These are phyloP conservation scores for Ascoidea tarda DNA, from an alignment of 805 yeast species.

Conservation along the genomic window DNA sequence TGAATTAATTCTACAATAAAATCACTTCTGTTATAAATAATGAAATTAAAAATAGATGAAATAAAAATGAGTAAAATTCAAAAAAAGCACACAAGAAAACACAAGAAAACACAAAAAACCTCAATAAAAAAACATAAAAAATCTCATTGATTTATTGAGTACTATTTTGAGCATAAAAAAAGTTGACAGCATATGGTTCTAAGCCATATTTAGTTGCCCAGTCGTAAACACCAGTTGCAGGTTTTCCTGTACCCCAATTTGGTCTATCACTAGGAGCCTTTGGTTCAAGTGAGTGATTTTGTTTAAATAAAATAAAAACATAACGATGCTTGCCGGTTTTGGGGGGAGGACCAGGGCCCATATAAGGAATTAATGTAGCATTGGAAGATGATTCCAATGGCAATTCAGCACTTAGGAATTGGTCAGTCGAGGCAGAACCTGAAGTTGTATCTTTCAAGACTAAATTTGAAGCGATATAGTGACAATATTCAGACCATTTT, in stretches of 20 bases:
- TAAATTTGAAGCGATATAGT: slow-evolving; percentile 51
- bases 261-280: slow-evolving; percentile 35
- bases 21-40: too few species aligned
- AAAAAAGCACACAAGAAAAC: too few species aligned
- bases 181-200: slow-evolving; percentile 62
- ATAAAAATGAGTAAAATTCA: too few species aligned
- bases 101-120: too few species aligned
- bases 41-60: too few species aligned
- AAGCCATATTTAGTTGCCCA: slow-evolving; percentile 52
- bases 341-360: slow-evolving; percentile 86
- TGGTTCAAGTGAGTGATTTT: slow-evolving; percentile 22
- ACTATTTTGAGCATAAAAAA: slow-evolving; percentile 56
- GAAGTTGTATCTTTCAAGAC: slow-evolving; percentile 20
- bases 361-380: slow-evolving; percentile 36
- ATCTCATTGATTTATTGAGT: not conserved
- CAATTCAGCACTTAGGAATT: slow-evolving; percentile 21
- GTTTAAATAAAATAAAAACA: slow-evolving; percentile 63
- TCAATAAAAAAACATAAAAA: too few species aligned
- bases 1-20: too few species aligned
- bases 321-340: slow-evolving; percentile 82
- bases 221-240: slow-evolving; percentile 63
- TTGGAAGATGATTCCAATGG: slow-evolving; percentile 20
- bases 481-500: slow-evolving; percentile 82
- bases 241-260: slow-evolving; percentile 72
- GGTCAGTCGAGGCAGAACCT: slow-evolving; percentile 11